Conservation (phyloP, 2,329 filamentous ascomycete species). For the Nemania diffusa region DNA sequence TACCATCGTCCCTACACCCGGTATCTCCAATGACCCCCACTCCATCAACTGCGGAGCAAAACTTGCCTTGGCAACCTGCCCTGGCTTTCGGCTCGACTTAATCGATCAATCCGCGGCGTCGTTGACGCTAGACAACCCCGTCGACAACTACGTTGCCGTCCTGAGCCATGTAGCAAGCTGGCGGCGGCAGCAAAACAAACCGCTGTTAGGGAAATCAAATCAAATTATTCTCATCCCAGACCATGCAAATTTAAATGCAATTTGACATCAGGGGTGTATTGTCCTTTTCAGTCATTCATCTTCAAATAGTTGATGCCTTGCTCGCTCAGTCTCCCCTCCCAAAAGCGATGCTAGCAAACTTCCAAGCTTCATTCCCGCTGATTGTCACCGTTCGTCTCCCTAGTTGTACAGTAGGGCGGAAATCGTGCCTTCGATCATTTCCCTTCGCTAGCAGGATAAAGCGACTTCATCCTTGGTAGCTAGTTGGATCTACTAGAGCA, state of each 20-base stretch:
- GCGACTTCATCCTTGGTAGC: constrained; percentile 31
- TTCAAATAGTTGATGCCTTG: constrained; percentile 7
- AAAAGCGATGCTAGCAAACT: constrained; percentile 39
- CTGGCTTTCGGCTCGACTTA: constrained; percentile 6
- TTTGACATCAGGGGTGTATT: constrained; percentile 17
- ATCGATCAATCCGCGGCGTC: constrained; percentile 23
- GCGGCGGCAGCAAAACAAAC: constrained; percentile 15
- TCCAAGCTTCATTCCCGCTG: constrained; percentile 31
- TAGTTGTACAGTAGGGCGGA: constrained; percentile 7
- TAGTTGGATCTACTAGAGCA: constrained; percentile 30
- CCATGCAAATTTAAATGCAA: constrained; percentile 40
- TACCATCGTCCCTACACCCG: constrained; percentile 1
- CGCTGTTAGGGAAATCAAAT: constrained; percentile 31
- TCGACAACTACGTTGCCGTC: constrained; percentile 3
- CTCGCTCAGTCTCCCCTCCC: constrained; percentile 2
- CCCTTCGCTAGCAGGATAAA: constrained; percentile 30
- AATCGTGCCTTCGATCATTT: not conserved
- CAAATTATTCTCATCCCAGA: constrained; percentile 36
- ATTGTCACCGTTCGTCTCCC: constrained; percentile 10
- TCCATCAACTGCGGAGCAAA: constrained; percentile 14
- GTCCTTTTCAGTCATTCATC: constrained; percentile 23
- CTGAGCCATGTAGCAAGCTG: constrained; percentile 19
- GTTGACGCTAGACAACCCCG: constrained; percentile 9
- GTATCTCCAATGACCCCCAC: constrained; percentile 12
- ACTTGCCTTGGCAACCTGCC: constrained; percentile 8